Conservation (phyloP, 768 basidiomycete species). For the Rhodosporidiobolus odoratus region DNA sequence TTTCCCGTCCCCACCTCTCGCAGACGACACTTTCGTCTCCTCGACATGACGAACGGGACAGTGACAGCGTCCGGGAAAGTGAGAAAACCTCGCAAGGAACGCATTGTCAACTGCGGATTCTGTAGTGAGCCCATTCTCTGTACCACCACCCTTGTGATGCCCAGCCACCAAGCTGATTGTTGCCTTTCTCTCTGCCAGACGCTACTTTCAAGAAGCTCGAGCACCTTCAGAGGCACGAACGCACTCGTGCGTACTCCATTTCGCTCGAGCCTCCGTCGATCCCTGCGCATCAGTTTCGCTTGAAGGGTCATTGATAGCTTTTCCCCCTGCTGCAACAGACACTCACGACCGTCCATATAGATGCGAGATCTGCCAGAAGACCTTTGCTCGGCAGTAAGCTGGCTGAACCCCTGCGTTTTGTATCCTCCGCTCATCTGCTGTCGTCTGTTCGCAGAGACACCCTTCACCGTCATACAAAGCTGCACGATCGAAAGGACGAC, state of each 20-base stretch:
- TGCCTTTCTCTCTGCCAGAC: conserved; percentile 8
- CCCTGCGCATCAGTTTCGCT: too few species aligned
- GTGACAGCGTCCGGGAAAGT: too few species aligned
- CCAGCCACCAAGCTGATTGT: too few species aligned
- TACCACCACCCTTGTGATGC: too few species aligned
- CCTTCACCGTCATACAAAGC: conserved; percentile 39
- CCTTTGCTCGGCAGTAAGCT: conserved; percentile 41
- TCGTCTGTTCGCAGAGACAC: conserved; percentile 37
- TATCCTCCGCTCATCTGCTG: too few species aligned
- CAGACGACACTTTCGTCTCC: too few species aligned
- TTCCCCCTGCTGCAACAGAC: conserved; percentile 19
- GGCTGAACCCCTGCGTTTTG: background rate
- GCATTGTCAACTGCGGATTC: too few species aligned
- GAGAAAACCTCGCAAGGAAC: too few species aligned
- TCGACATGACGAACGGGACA: too few species aligned
- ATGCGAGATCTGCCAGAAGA: conserved; percentile 40
- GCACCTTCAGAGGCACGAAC: conserved; percentile 40
- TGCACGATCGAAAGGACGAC: conserved; percentile 36
- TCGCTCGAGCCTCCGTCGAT: background rate
- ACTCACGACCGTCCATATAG: conserved; percentile 41
- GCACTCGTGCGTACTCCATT: conserved; percentile 36
- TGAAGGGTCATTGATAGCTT: too few species aligned
- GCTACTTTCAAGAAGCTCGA: conserved; percentile 40
- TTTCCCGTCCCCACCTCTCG: too few species aligned
- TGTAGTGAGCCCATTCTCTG: too few species aligned